phyloP scores from a whole-genome alignment of 192 early-diverging fungal genomes.

The Coemansia sp. region DNA sequence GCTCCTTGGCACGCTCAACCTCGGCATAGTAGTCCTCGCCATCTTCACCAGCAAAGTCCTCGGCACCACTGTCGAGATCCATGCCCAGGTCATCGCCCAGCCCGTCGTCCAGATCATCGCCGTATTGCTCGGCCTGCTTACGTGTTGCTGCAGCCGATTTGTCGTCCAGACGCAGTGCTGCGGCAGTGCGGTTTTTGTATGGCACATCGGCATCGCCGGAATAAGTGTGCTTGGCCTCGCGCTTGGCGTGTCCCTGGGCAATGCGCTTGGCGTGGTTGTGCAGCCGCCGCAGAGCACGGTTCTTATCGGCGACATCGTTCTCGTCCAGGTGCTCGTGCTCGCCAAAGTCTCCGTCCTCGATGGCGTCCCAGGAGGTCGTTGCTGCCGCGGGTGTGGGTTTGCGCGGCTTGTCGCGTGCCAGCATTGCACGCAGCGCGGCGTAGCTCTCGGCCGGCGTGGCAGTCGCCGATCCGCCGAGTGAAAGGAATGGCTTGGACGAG shows the following conservation, averaged over 20 bases:
- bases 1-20: constrained; percentile 40
- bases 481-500: background rate
- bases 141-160: constrained; percentile 12
- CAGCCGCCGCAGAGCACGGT: constrained; percentile 47
- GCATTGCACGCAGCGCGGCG: constrained; percentile 46
- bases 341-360: constrained; percentile 64
- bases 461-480: constrained; percentile 5
- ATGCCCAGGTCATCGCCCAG: constrained; percentile 56
- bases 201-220: constrained; percentile 81
- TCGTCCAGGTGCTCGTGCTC: constrained; percentile 70
- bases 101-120: constrained; percentile 44
- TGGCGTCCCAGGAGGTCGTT: constrained; percentile 34
- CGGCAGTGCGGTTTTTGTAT: constrained; percentile 58
- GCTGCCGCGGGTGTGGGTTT: constrained; percentile 1
- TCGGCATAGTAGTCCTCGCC: constrained; percentile 56
- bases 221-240: constrained; percentile 45
- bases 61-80: constrained; percentile 53
- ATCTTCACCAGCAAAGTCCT: constrained; percentile 27
- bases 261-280: constrained; percentile 46
- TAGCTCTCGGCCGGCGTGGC: constrained; percentile 29
- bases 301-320: constrained; percentile 80
- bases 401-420: constrained; percentile 19
- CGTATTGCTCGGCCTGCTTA: constrained; percentile 12
- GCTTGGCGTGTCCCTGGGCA: constrained; percentile 34
- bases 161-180: constrained; percentile 29